Base-by-base conservation (phyloP, 495 filamentous ascomycete species). In the Jackrogersella multiformis region DNA sequence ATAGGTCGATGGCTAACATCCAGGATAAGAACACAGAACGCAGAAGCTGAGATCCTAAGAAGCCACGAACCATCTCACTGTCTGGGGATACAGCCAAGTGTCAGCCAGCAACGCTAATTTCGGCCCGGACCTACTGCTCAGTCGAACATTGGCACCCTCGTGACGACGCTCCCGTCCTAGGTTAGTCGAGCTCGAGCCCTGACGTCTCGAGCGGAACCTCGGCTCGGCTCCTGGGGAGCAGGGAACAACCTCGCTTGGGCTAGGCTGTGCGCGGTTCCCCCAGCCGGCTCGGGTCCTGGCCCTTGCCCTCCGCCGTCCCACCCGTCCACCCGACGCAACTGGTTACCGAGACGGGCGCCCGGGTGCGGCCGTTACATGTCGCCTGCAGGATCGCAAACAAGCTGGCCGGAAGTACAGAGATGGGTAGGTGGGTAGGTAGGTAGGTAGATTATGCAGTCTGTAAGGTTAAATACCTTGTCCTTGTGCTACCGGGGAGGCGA, bases 251-350 rank as follows among this genome's bases (percentile, higher is more conserved):
- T 2, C 16, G 45, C 26, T 13, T 28, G 26, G 26, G 7, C 16
- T 30, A 28, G 23, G 12, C 18, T 48, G 21, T 15, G 21, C 10
- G 15, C 23, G 23, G 23, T 48, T 28, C n/a, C 44, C 44, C 26
- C 23, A n/a, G n/a, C 15, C 23, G 23, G 44, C 23, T 28, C 44
- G 23, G 44, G 26, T 48, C 44, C 23, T 44, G 41, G 44, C 23
- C 21, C 23, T n/a, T n/a, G n/a, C n/a, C 23, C 6, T 28, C 12
- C 16, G 34, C 26, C n/a, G 9, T 32, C 26, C 26, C 13, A 24
- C 48, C 28, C 48, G n/a, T 34, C 3, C 7, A 36, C 48, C 7
- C 49, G 49, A 53, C 24, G 18, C 49, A 21, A 53, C 30, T 53
- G 49, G 49, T 34, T 53, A 53, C 32, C 32, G 49, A 53, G 32